phyloP scores from a whole-genome alignment of 2,329 filamentous ascomycete species.

The Saccharata proteae region DNA sequence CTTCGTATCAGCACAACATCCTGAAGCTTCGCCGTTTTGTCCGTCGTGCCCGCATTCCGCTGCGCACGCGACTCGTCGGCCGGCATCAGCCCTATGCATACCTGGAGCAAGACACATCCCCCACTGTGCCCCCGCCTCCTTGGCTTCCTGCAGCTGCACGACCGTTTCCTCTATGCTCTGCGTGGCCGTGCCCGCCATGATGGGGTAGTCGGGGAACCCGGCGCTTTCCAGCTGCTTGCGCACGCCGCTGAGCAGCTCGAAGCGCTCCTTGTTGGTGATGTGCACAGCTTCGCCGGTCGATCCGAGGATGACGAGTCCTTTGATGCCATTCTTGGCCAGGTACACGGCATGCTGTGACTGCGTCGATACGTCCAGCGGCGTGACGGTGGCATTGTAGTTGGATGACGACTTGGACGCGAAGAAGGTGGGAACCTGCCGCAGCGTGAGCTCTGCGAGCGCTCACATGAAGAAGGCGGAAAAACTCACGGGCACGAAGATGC shows the following conservation, averaged over 20 bases:
- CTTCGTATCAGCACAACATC: no score
- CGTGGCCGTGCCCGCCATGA: conserved; percentile 46
- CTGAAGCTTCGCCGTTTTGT: no score
- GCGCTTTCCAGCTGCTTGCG: conserved; percentile 38
- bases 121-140: conserved; percentile 42
- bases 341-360: conserved; percentile 44
- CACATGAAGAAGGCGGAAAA: no score
- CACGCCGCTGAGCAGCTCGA: conserved; percentile 36
- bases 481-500: conserved; percentile 10
- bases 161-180: conserved; percentile 47
- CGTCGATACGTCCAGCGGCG: conserved; percentile 39
- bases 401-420: conserved; percentile 29
- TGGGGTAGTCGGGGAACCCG: conserved; percentile 42
- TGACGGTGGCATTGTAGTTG: conserved; percentile 13
- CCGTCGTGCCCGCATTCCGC: no score
- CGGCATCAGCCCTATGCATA: no score
- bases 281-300: conserved; percentile 49
- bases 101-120: conserved; percentile 46
- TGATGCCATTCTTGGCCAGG: conserved; percentile 43
- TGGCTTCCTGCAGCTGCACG: conserved; percentile 37
- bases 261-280: conserved; percentile 39
- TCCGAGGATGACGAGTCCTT: conserved; percentile 45
- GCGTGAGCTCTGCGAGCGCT: no score
- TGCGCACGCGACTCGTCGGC: no score
- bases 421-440: conserved; percentile 41